A percentile compares a stretch with the other conserved stretches of the same genome.
Conservation (phyloP, 148 eudicot genomes). For the Pouteria glomerata region DNA sequence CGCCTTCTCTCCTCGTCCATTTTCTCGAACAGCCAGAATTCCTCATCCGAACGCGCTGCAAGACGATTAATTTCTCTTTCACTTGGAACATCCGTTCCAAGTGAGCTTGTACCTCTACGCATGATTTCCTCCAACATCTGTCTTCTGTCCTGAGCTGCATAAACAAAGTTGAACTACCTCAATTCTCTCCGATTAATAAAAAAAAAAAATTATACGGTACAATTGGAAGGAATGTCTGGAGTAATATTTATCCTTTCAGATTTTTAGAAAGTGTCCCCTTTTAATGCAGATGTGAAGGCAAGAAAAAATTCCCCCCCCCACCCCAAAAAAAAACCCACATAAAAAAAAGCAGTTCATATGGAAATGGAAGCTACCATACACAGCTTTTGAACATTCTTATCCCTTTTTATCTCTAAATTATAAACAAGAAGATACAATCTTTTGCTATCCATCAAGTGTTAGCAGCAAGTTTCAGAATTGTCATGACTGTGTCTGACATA, state of each 20-base stretch:
- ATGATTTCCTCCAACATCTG: conserved; percentile 93
- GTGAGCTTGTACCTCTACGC: conserved; percentile 93
- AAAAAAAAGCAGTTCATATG: background rate
- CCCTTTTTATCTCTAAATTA: background rate
- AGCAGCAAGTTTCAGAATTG: background rate
- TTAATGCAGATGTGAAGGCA: no score
- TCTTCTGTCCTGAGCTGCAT: conserved; percentile 95
- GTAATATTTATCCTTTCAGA: no score
- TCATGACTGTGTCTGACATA: background rate
- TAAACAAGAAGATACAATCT: background rate
- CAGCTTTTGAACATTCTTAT: background rate
- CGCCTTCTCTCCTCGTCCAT: conserved; percentile 94
- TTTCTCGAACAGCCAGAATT: conserved; percentile 91
- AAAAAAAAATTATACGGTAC: background rate
- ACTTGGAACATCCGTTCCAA: conserved; percentile 88
- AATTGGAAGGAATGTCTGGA: background rate
- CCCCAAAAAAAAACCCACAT: background rate
- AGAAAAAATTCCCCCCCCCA: background rate
- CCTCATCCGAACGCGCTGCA: conserved; percentile 94
- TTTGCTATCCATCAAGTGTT: background rate
- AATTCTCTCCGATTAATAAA: background rate
- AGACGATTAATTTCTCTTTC: conserved; percentile 95
- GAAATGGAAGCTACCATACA: background rate
- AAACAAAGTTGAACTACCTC: conserved; percentile 11
- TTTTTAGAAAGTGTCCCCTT: no score